Conservation (phyloP, 768 basidiomycete genomes). For the Kwoniella mangroviensis region DNA sequence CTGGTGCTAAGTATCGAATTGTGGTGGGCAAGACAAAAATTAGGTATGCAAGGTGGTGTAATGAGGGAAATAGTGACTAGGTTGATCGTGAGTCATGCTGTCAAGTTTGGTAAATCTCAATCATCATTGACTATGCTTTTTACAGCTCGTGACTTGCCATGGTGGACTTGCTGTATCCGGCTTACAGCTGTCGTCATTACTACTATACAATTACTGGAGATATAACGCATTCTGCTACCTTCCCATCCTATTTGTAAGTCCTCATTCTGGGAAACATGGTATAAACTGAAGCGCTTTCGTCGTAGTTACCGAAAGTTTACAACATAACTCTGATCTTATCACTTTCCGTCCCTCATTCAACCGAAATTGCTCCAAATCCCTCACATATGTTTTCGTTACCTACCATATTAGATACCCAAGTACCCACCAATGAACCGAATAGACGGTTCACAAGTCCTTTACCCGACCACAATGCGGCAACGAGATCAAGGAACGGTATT, state of each 20-base stretch:
- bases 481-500: background rate
- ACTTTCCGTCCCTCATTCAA: constrained; percentile 27
- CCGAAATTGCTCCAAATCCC: constrained; percentile 12
- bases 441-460: background rate
- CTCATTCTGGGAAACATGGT: background rate
- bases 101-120: background rate
- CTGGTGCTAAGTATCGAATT: constrained; percentile 34
- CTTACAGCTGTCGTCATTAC: constrained; percentile 31
- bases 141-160: constrained; percentile 42
- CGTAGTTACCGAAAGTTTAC: constrained; percentile 45
- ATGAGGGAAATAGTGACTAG: constrained; percentile 37
- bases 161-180: constrained; percentile 40
- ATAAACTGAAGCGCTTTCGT: background rate
- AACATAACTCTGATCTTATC: constrained; percentile 48
- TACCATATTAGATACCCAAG: constrained; percentile 11
- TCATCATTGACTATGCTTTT: background rate
- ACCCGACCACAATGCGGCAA: background rate
- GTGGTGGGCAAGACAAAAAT: constrained; percentile 42
- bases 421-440: background rate
- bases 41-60: constrained; percentile 29
- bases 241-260: constrained; percentile 38
- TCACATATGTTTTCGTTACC: constrained; percentile 28
- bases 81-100: constrained; percentile 34
- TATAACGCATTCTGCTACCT: constrained; percentile 34
- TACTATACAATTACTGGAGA: constrained; percentile 25